Base-by-base conservation (phyloP, 2,329 filamentous ascomycete genomes). In the Ophiostoma sp. region DNA sequence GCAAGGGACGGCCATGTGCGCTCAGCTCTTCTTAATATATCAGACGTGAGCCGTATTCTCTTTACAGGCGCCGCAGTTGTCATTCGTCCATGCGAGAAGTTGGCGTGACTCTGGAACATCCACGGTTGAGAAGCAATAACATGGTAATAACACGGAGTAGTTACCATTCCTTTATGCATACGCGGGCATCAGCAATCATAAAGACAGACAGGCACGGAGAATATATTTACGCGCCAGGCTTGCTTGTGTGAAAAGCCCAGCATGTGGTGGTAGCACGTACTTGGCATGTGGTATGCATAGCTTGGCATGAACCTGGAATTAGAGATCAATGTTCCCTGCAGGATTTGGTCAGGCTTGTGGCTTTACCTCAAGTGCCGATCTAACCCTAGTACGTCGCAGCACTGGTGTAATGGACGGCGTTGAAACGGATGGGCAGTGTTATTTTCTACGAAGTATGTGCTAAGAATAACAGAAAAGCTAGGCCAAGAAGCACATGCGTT, bases 1-100 rank as follows among this genome's bases (percentile, higher is more conserved):
- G 18, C 49, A 55, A 55, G 49, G 49, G 49, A 27, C 49, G 27
- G 49, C 14, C 49, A 49, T 49, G 55, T 67, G 62, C 27, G 27
- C 27, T 27, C 27, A 27, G 27, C 45, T 41, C 42, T 47, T n/a
- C 11, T 27, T 27, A 27, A 27, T 27, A 27, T 27, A 27, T 27
- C 27, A 27, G 27, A 27, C 27, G 27, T 27, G 2, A 27, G 27
- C 27, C 27, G 2, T 27, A 27, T 27, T 27, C 27, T 27, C 27
- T 27, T 27, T 27, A 27, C 27, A 27, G 27, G 27, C 27, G 27
- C 27, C 27, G 27, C 27, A 27, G 27, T 27, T 27, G 27, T 27
- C 27, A 27, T 27, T 27, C 27, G 27, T 27, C 27, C 27, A 27
- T 27, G 27, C 27, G 27, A 27, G 27, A 27, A 27, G 27, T 27